phyloP scores from a whole-genome alignment of 2,329 filamentous ascomycete genomes.

The Sclerotinia glacialis region DNA sequence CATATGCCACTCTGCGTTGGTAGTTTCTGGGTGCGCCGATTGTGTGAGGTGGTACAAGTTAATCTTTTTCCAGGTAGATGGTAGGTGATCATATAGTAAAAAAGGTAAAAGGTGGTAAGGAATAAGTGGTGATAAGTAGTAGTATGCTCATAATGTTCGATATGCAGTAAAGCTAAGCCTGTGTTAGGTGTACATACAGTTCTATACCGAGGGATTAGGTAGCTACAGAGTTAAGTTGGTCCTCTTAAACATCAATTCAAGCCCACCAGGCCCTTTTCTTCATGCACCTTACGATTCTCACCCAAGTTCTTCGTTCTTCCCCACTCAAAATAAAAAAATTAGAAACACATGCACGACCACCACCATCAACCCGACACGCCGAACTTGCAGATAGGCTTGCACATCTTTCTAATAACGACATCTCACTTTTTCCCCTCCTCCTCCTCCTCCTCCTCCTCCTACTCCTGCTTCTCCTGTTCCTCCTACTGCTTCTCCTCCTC shows the following conservation, averaged over 20 bases:
- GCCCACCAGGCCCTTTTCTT: not conserved
- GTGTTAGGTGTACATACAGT: not conserved
- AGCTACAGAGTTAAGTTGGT: not conserved
- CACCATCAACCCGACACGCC: conserved; percentile 18
- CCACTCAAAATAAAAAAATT: conserved; percentile 7
- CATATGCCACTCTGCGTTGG: conserved; percentile 18
- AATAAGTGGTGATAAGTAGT: not conserved
- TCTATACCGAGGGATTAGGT: not conserved
- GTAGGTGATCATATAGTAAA: conserved; percentile 11
- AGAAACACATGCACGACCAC: conserved; percentile 11
- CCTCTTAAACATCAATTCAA: not conserved
- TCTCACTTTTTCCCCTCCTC: conserved; percentile 9
- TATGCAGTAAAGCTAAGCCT: not conserved
- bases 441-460: not conserved
- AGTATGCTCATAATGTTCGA: not conserved
- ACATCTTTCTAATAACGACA: conserved; percentile 22
- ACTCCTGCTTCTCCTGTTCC: conserved; percentile 1
- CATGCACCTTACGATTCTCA: conserved; percentile 7
- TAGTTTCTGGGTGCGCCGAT: conserved; percentile 11
- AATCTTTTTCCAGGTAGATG: conserved; percentile 11
- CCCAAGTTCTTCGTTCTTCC: conserved; percentile 4
- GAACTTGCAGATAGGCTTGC: conserved; percentile 24
- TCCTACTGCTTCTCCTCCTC: not conserved
- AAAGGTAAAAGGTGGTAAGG: not conserved
- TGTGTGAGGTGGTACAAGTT: conserved; percentile 5